Base-by-base conservation (phyloP, 2,329 filamentous ascomycete species). In the Aspergillus amoenus region DNA sequence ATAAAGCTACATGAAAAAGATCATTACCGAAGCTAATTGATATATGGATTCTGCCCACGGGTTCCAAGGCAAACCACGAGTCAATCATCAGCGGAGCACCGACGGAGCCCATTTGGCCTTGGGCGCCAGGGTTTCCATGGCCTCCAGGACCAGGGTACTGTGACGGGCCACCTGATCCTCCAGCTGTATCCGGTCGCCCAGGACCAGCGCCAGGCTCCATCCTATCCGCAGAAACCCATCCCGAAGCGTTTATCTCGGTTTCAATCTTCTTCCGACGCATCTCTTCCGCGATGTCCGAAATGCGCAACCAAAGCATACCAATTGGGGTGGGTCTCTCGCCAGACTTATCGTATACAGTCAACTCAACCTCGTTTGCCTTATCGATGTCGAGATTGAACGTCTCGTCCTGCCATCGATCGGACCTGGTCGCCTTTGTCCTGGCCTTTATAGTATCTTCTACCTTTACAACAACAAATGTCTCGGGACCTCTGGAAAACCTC, bases 241-340 rank as follows among this genome's bases (percentile, higher is more conserved):
- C 94, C 44, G 91, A 92, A 69, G 88, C 90, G 73, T 93, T 96
- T 72, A 97, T 90, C 71, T 99, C 94, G 13, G 91, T 89, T 77
- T 99, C 94, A 61, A 99, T 95, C 79, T 89, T 95, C 82, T 97
- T 97, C 61, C 93, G 87, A 71, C 94, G 89, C 83, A 99, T 93
- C 76, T 99, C 94, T 72, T 99, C 94, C 2, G 92, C 91, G 64
- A 99, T 96, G 73, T 99, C 94, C 15, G 94, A 96, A 70, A 99
- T 93, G 59, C 94, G 85, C 57, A 99, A 88, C 94, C 94, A 99
- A 13, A 97, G 83, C 82, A 99, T 87, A 56, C 89, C 94, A 68
- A 99, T 96, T 41, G 94, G 94, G 51, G 95, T 87, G 13, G 93
- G 88, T 66, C 96, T 90, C 67, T 97, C 93, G 61, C 88, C 87